A percentile compares a stretch with the other conserved stretches of the same genome.
Evolutionary conservation across 768 basidiomycete species (phyloP).

Genomic region (Rhizopogon sp.): DNA sequence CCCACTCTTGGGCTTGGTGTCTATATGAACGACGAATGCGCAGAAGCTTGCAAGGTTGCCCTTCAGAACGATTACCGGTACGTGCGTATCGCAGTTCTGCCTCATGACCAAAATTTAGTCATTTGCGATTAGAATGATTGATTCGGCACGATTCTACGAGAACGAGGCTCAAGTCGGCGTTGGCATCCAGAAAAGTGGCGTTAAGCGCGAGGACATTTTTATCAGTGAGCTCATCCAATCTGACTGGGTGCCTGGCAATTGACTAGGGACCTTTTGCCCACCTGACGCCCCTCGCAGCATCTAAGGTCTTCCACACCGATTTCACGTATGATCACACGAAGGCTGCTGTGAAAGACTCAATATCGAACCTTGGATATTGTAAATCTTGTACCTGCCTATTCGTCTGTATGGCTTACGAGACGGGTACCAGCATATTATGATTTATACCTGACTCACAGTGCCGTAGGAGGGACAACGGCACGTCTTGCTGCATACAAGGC

Average conservation of each 20-base stretch:
- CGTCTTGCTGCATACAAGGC: conserved; percentile 60
- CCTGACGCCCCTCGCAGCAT: neutral
- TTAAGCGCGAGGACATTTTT: conserved; percentile 50
- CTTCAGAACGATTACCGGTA: conserved; percentile 7
- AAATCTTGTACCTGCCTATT: conserved; percentile 9
- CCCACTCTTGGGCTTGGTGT: conserved; percentile 11
- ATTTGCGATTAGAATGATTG: conserved; percentile 28
- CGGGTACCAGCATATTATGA: conserved; percentile 48
- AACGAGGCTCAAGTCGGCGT: conserved; percentile 54
- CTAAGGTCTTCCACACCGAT: conserved; percentile 2
- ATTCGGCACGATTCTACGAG: conserved; percentile 57
- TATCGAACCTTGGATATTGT: conserved; percentile 49
- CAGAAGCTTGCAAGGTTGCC: conserved; percentile 10
- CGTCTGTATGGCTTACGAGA: neutral
- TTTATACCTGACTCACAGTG: conserved; percentile 68
- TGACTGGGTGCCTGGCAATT: neutral
- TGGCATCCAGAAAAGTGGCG: conserved; percentile 45
- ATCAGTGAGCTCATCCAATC: conserved; percentile 38
- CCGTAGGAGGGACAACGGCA: conserved; percentile 47
- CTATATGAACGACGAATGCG: conserved; percentile 4
- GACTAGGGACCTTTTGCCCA: neutral
- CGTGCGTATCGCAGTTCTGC: neutral
- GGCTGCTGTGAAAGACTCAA: conserved; percentile 51
- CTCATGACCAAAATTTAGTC: neutral
- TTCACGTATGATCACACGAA: conserved; percentile 30